phyloP scores from a whole-genome alignment of 2,329 filamentous ascomycete genomes.

The Endoconidiophora laricicola region DNA sequence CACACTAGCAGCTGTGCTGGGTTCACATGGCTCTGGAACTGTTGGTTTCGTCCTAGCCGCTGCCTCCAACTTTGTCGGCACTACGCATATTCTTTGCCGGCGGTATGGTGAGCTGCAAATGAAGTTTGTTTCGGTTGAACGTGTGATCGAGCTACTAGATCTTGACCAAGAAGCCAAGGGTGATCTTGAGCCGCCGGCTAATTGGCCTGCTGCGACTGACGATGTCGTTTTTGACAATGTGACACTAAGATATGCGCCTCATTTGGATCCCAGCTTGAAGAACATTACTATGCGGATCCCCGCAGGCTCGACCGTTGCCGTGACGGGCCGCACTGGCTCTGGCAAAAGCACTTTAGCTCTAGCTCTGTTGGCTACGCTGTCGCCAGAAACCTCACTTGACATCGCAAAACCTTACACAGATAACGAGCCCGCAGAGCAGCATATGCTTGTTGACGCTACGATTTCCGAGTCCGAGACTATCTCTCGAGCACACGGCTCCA shows the following conservation, averaged over 20 bases:
- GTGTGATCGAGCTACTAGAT: slow-evolving; percentile 65
- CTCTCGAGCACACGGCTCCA: slow-evolving; percentile 24
- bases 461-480: neutral
- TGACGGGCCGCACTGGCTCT: slow-evolving; percentile 71
- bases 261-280: slow-evolving; percentile 55
- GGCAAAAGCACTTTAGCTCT: slow-evolving; percentile 67
- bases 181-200: slow-evolving; percentile 49
- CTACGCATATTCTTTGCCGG: slow-evolving; percentile 59
- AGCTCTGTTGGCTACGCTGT: slow-evolving; percentile 38
- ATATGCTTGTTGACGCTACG: neutral
- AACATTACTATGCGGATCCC: slow-evolving; percentile 58
- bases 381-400: slow-evolving; percentile 21
- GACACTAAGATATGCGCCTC: slow-evolving; percentile 62
- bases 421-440: neutral
- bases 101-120: slow-evolving; percentile 76
- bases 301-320: slow-evolving; percentile 40
- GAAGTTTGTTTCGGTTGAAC: slow-evolving; percentile 80
- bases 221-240: slow-evolving; percentile 63
- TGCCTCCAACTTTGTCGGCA: slow-evolving; percentile 48
- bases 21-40: slow-evolving; percentile 57
- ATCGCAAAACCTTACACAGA: slow-evolving; percentile 1
- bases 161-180: slow-evolving; percentile 61
- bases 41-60: slow-evolving; percentile 71
- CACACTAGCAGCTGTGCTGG: slow-evolving; percentile 57
- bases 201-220: slow-evolving; percentile 58